Base-by-base conservation (phyloP, 1,284 basidiomycete genomes). In the Rugosomyces carneus region DNA sequence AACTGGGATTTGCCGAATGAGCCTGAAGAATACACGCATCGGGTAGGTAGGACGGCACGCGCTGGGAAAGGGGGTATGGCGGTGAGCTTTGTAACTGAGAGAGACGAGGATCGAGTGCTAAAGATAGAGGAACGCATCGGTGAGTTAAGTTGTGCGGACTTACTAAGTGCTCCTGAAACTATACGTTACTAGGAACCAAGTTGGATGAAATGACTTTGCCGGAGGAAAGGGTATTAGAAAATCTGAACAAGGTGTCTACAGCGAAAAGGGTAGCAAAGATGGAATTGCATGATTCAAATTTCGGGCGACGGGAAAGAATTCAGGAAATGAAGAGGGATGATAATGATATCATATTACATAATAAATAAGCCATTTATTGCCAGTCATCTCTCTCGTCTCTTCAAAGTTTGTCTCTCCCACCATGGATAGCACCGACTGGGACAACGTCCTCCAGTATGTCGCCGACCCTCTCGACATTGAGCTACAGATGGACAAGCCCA, bases 1-100 rank as follows among this genome's bases (percentile, higher is more conserved):
- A 99, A 99, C 58, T 99, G 93, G 93, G 96, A 99, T 64, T 65
- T 99, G 56, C 88, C 96, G 42, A 69, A 70, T 16, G 81, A 85
- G 58, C 74, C 85, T 5, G 76, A 87, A 64, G 81, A 88, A 63
- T 86, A 89, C 60, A 88, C 83, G 9, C 86, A 89, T 64, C 75
- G 84, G n/a, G 86, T 88, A 9, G 86, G 87, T 32, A 73, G 96
- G 58, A 99, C 96, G 10, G 96, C 95, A 24, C 84, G 96, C 59
- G 90, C 88, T n/a, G 94, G 94, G 4, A 78, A 82, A 57, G 84
- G 81, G 3, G 96, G 96, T 61, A 74, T 93, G 46, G 92, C 93
- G 0, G 76, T 99, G 37, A 97, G 92, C 56, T 90, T 99, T 60
- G 89, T 99, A 44, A 96, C 93, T 2, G 95, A 99, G 67, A 72